Evolutionary conservation across 1,284 basidiomycete genomes (phyloP).

Genomic region (Marasmius oreades): DNA sequence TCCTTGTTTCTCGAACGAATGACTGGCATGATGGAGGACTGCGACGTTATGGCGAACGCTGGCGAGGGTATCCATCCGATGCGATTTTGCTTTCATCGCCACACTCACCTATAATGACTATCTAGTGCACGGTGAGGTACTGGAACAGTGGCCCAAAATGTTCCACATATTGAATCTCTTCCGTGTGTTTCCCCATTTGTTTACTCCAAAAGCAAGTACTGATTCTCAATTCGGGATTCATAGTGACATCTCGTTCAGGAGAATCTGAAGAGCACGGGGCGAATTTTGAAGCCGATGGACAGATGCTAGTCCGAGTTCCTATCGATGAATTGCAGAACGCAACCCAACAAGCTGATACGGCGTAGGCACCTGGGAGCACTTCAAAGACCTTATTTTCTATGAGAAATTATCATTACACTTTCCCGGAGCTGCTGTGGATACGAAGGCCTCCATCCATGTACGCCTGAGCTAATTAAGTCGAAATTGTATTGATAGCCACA

Average conservation of each 20-base stretch:
- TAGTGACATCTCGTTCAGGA: slow-evolving; percentile 44
- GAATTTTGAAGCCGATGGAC: slow-evolving; percentile 22
- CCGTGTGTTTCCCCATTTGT: slow-evolving; percentile 39
- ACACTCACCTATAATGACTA: slow-evolving; percentile 5
- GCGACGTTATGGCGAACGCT: slow-evolving; percentile 71
- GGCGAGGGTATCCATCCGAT: slow-evolving; percentile 50
- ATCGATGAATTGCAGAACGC: slow-evolving; percentile 48
- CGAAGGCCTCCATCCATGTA: too few relatives aligned
- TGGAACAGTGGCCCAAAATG: slow-evolving; percentile 80
- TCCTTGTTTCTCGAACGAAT: slow-evolving; percentile 62
- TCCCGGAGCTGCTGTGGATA: too few relatives aligned
- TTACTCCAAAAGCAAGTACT: background rate
- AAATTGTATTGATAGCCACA: background rate
- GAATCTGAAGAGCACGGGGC: slow-evolving; percentile 22
- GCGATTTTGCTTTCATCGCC: background rate
- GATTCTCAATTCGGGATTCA: background rate
- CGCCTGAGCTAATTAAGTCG: too few relatives aligned
- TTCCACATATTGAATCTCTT: slow-evolving; percentile 70
- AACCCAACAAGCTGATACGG: background rate
- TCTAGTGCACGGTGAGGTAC: slow-evolving; percentile 69
- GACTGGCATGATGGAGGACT: slow-evolving; percentile 65
- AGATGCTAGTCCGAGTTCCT: slow-evolving; percentile 58
- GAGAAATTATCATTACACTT: too few relatives aligned
- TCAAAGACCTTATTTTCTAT: too few relatives aligned
- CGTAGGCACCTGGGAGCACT: too few relatives aligned